Base-by-base conservation (phyloP, 345 rosid species). In the Brassica rapa region DNA sequence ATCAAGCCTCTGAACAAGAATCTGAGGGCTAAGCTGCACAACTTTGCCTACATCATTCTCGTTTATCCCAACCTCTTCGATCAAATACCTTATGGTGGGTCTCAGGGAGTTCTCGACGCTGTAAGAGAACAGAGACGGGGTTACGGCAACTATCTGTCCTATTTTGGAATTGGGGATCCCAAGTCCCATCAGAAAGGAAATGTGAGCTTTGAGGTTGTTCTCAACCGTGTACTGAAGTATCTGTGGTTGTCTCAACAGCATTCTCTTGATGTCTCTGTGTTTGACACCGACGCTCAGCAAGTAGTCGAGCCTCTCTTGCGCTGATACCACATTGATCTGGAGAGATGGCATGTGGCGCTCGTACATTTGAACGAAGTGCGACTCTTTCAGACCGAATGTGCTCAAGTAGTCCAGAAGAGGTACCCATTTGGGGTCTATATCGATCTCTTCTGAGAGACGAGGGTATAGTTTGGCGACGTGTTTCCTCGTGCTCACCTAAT, bases 1-100 rank as follows among this genome's bases (percentile, higher is more conserved):
- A 29, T 95, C 99, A 10, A 95, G 92, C 70, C 97, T 86, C 86
- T 95, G 99, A 80, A 93, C 88, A 72, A 95, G 90, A 84, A 95
- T 90, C 80, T 93, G 98, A 66, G 98, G 99, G 82, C 99, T 95
- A 73, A 95, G 86, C 74, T 87, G 93, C 85, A 95, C 94, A 29
- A 95, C 98, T 83, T 95, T 95, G 10, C 98, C 88, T 53, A 93
- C 71, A 76, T 77, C 86, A 60, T 85, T 86, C 77, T 90, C 95
- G 41, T 89, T 82, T 37, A 95, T 95, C 56, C 97, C 99, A 64
- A 95, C 94, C 86, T 91, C 98, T 84, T 95, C 98, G n/a, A 95
- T 88, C 86, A 95, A 76, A 82, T 93, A 93, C 82, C 99, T 87
- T 57, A 93, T 89, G 0, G 97, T 95, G 25, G 99, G 98, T 76